Percentiles rank a stretch among this genome's conserved stretches.
These are phyloP conservation scores for Acanthamoeba castellanii DNA, from an alignment of 208 protist genomes.

Conservation along the genomic window DNA sequence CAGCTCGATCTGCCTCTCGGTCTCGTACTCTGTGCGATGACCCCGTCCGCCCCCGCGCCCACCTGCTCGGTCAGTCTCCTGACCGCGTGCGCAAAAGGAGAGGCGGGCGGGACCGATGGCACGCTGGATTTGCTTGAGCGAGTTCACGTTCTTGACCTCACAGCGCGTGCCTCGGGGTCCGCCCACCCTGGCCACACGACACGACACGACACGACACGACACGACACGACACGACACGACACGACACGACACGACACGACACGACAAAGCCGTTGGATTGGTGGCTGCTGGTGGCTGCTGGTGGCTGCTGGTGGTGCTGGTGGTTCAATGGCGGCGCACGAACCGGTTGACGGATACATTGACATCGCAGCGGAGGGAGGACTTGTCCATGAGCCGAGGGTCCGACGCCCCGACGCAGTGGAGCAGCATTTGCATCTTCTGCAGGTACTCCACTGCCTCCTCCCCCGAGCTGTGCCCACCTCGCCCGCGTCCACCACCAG, in stretches of 20 bases:
- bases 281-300: too few relatives aligned
- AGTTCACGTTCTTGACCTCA: constrained; percentile 90
- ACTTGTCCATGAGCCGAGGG: constrained; percentile 85
- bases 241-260: too few relatives aligned
- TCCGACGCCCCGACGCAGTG: constrained; percentile 73
- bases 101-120: constrained; percentile 79
- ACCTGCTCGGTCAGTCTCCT: too few relatives aligned
- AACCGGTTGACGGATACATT: constrained; percentile 84
- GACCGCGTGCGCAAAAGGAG: too few relatives aligned
- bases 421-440: constrained; percentile 84
- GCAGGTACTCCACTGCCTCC: constrained; percentile 84
- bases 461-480: neutral
- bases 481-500: neutral
- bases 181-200: neutral
- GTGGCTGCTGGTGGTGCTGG: neutral
- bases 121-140: constrained; percentile 71
- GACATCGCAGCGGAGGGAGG: constrained; percentile 86
- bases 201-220: too few relatives aligned
- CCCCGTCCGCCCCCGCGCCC: too few relatives aligned
- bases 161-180: constrained; percentile 77
- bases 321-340: neutral
- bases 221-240: too few relatives aligned
- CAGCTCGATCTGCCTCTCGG: constrained; percentile 79
- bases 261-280: too few relatives aligned
- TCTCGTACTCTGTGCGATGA: constrained; percentile 85